A percentile compares a stretch with the other conserved stretches of the same genome.
Conservation (phyloP, 2,329 filamentous ascomycete genomes). For the Cladophialophora immunda region DNA sequence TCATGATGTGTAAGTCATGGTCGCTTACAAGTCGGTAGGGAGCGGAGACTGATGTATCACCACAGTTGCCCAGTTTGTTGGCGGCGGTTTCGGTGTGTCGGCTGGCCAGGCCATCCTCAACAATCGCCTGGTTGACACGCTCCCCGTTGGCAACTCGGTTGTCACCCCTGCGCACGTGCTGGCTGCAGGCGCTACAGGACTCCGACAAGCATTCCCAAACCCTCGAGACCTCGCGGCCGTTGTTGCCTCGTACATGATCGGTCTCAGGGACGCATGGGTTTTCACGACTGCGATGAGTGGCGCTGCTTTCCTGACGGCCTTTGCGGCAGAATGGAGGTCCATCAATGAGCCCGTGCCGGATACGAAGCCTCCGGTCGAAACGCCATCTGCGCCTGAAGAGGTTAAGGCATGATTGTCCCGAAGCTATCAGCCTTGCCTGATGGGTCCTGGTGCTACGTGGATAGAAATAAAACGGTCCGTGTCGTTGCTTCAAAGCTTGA, state of each 20-base stretch:
- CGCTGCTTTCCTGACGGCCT: neutral
- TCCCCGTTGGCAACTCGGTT: slow-evolving; percentile 37
- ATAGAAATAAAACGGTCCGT: too few relatives aligned
- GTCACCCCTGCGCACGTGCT: slow-evolving; percentile 41
- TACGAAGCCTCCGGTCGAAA: neutral
- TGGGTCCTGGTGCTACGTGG: too few relatives aligned
- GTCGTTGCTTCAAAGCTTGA: too few relatives aligned
- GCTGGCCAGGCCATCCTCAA: slow-evolving; percentile 44
- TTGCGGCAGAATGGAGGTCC: neutral
- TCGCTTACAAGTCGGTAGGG: neutral
- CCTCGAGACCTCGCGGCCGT: slow-evolving; percentile 41
- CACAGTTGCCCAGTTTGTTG: slow-evolving; percentile 45
- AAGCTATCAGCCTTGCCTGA: too few relatives aligned
- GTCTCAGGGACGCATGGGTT: slow-evolving; percentile 39
- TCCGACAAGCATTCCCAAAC: slow-evolving; percentile 40
- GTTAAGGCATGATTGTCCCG: neutral
- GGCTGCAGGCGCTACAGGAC: slow-evolving; percentile 43
- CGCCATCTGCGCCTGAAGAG: neutral
- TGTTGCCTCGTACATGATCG: slow-evolving; percentile 43
- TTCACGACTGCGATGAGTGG: slow-evolving; percentile 26
- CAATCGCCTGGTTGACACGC: slow-evolving; percentile 42
- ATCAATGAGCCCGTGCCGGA: neutral
- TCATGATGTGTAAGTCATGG: slow-evolving; percentile 31
- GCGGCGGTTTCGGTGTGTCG: slow-evolving; percentile 43
- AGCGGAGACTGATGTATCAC: slow-evolving; percentile 13